Evolutionary conservation across 2,329 filamentous ascomycete genomes (phyloP), one percentile per base, ranked within the genome.

Genomic region (Colletotrichum abscissum): DNA sequence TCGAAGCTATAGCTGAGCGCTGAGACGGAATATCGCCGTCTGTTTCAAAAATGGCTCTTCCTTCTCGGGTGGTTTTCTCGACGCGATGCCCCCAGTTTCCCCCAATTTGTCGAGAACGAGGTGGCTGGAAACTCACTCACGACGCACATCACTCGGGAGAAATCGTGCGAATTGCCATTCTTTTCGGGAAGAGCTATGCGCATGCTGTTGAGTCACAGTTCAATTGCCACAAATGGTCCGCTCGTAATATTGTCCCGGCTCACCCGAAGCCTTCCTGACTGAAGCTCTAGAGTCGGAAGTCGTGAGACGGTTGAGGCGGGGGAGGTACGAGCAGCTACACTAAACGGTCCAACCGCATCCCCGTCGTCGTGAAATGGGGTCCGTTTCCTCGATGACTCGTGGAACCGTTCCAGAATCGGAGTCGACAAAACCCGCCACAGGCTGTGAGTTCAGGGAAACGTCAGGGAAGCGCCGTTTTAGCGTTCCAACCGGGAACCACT

Each of bases 361-460:
- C 46, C 19, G 33, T 16, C 30, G n/a, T 64, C n/a, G 62, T 64
- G 33, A 64, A 67, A 70, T 35, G 54, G 28, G 22, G 26, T 42
- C 56, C 68, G 55, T 67, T 64, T 66, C 52, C 55, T 71, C 59
- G 54, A 64, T 73, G 70, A 69, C 70, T 73, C 66, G 70, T 56
- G 70, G 33, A 5, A 28, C 66, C 60, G 70, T 73, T 73, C 70
- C 70, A 73, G 66, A 69, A 65, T 56, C 70, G 70, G 70, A 73
- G 70, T 59, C 58, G 46, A 64, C 38, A 9, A 19, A 22, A 54
- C 69, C 69, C 63, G 56, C 69, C 60, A 56, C 42, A 33, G 62
- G 59, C 56, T 59, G 38, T 26, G 66, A 64, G 55, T 42, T 35
- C 42, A 72, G 69, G 69, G 66, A 64, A 64, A 69, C 7, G 16